These are phyloP conservation scores for Septoria petroselini DNA, from an alignment of 2,329 filamentous ascomycete species.

Conservation along the genomic window DNA sequence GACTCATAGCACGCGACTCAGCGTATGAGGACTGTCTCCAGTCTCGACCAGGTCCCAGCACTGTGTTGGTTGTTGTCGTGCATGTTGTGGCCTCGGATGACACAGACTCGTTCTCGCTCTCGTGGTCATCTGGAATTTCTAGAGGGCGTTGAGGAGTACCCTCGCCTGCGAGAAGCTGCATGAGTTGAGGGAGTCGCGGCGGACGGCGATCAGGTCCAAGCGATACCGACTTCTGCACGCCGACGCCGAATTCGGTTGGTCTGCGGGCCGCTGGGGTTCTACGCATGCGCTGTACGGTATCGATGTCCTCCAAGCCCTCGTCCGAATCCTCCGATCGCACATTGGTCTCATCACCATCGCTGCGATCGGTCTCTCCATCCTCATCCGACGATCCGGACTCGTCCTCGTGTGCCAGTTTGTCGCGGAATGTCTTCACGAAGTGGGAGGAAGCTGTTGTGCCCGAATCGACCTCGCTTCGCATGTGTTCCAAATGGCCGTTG, in stretches of 20 bases:
- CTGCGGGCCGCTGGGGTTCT: no score
- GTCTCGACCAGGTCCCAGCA: not conserved
- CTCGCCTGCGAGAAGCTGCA: slow-evolving; percentile 22
- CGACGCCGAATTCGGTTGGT: not conserved
- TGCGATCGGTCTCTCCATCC: slow-evolving; percentile 19
- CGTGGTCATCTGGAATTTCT: slow-evolving; percentile 6
- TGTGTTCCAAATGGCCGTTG: slow-evolving; percentile 75
- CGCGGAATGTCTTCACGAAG: slow-evolving; percentile 35
- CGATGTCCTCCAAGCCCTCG: slow-evolving; percentile 6
- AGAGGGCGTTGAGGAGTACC: slow-evolving; percentile 12
- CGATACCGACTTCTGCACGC: not conserved
- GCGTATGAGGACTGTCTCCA: slow-evolving; percentile 7
- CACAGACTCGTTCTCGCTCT: slow-evolving; percentile 3
- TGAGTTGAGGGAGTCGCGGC: slow-evolving; percentile 19
- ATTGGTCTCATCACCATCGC: slow-evolving; percentile 4
- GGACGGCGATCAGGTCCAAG: slow-evolving; percentile 9
- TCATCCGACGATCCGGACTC: slow-evolving; percentile 36
- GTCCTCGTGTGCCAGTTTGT: slow-evolving; percentile 36
- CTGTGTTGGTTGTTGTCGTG: not conserved
- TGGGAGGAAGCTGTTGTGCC: slow-evolving; percentile 37
- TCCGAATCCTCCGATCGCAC: not conserved
- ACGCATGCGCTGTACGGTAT: not conserved
- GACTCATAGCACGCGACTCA: not conserved
- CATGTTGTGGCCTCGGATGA: not conserved
- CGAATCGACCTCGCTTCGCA: slow-evolving; percentile 57